A percentile compares a stretch with the other conserved stretches of the same genome.
These are phyloP conservation scores for Diutina mesorugosa DNA, from an alignment of 1,139 yeast genomes.

Conservation along the genomic window DNA sequence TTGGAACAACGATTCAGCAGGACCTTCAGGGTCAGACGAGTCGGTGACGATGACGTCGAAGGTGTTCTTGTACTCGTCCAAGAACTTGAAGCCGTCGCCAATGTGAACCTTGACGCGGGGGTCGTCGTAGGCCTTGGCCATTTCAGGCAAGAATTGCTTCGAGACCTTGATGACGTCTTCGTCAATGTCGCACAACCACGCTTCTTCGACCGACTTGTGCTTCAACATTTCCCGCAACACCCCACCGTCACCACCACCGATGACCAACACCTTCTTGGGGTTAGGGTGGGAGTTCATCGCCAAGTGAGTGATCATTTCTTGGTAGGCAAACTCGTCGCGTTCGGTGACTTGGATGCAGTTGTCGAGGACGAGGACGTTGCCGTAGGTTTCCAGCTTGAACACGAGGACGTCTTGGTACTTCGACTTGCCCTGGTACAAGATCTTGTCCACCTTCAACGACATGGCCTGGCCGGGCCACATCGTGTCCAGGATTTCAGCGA, in stretches of 20 bases:
- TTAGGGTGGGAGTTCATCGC: conserved; percentile 83
- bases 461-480: conserved; percentile 97
- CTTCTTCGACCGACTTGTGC: conserved; percentile 72
- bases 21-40: conserved; percentile 95
- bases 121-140: conserved; percentile 69
- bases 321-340: conserved; percentile 89
- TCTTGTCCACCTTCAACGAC: conserved; percentile 70
- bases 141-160: conserved; percentile 71
- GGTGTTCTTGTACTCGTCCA: conserved; percentile 54
- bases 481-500: conserved; percentile 74
- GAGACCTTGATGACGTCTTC: conserved; percentile 78
- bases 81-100: conserved; percentile 87
- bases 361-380: conserved; percentile 84
- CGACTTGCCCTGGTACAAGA: conserved; percentile 69
- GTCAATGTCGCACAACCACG: conserved; percentile 84
- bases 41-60: conserved; percentile 90
- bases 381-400: conserved; percentile 77
- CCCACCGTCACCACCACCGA: conserved; percentile 98
- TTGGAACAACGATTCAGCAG: conserved; percentile 83
- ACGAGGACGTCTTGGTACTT: conserved; percentile 79
- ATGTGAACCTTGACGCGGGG: conserved; percentile 75
- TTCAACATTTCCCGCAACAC: conserved; percentile 86
- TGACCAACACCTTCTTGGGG: conserved; percentile 80
- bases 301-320: conserved; percentile 88
- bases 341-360: conserved; percentile 89